Conservation (phyloP, 192 early-diverging fungal genomes). For the Irineochytrium annulatum region DNA sequence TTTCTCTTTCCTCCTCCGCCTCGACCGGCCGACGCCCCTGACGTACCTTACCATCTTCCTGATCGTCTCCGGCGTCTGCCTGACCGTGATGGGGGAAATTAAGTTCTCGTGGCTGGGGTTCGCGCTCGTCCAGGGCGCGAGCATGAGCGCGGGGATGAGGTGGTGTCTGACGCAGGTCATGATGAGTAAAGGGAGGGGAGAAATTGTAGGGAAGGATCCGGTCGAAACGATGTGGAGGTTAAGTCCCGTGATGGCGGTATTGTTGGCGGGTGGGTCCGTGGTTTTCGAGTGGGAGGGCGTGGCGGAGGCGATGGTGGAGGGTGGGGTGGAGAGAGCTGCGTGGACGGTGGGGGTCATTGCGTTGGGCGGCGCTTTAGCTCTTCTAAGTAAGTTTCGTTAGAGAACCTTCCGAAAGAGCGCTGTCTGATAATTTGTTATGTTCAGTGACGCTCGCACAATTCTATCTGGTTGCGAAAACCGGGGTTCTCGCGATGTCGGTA, state of each 20-base stretch:
- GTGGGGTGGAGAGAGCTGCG: slow-evolving; percentile 30
- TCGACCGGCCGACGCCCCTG: slow-evolving; percentile 67
- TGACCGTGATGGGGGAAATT: slow-evolving; percentile 71
- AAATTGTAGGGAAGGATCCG: slow-evolving; percentile 67
- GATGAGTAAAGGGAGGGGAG: slow-evolving; percentile 4
- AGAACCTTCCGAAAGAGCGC: not conserved
- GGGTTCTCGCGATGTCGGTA: slow-evolving; percentile 80
- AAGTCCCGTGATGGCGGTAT: slow-evolving; percentile 70
- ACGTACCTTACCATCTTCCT: slow-evolving; percentile 70
- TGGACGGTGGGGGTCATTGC: slow-evolving; percentile 55
- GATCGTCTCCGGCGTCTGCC: slow-evolving; percentile 76
- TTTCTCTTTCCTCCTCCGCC: slow-evolving; percentile 82
- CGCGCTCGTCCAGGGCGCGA: slow-evolving; percentile 68
- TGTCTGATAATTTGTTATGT: not conserved
- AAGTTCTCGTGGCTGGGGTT: slow-evolving; percentile 75
- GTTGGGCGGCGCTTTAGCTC: slow-evolving; percentile 75
- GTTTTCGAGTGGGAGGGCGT: slow-evolving; percentile 9
- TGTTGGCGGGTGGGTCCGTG: slow-evolving; percentile 57
- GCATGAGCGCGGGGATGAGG: slow-evolving; percentile 79
- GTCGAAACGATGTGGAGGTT: slow-evolving; percentile 76
- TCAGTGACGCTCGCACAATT: slow-evolving; percentile 79
- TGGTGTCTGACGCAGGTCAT: slow-evolving; percentile 89
- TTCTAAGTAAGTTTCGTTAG: slow-evolving; percentile 41
- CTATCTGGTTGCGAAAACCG: slow-evolving; percentile 73
- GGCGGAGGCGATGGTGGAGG: slow-evolving; percentile 57